phyloP scores from a whole-genome alignment of 129 eudicot species.

The Pseudognaphalium luteoalbum region DNA sequence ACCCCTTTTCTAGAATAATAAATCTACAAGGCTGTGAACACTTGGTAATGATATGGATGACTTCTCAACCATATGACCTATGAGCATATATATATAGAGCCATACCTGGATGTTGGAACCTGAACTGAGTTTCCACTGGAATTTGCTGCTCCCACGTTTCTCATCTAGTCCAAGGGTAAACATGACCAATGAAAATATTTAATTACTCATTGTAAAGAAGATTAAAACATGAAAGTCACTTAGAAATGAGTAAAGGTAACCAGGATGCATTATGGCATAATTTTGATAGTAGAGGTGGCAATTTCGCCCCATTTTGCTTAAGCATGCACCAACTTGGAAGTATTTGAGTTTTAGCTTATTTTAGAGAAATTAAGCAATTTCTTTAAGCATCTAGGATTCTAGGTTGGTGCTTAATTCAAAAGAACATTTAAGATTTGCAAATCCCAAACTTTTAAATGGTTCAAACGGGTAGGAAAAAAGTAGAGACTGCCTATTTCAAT shows the following conservation, averaged over 20 bases:
- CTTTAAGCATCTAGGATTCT: not conserved
- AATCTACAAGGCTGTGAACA: not conserved
- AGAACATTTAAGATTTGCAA: no score
- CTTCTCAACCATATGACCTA: no score
- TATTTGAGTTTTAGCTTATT: not conserved
- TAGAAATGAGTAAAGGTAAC: not conserved
- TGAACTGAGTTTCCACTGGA: slow-evolving; percentile 52
- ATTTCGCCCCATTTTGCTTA: not conserved
- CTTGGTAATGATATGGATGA: no score
- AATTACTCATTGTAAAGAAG: not conserved
- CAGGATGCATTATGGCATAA: not conserved
- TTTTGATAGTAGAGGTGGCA: not conserved
- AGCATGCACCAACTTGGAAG: not conserved
- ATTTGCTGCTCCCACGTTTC: slow-evolving; percentile 47
- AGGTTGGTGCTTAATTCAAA: not conserved
- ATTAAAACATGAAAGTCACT: not conserved
- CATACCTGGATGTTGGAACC: slow-evolving; percentile 69
- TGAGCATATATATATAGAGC: not conserved
- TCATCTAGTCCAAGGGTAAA: slow-evolving; percentile 47
- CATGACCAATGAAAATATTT: slow-evolving; percentile 15
- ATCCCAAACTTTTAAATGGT: not conserved
- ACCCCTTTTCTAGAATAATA: not conserved
- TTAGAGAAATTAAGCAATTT: not conserved
- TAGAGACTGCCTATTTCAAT: not conserved
- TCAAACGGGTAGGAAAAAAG: not conserved